Conservation (phyloP, 345 rosid genomes). For the Citropsis articulata region DNA sequence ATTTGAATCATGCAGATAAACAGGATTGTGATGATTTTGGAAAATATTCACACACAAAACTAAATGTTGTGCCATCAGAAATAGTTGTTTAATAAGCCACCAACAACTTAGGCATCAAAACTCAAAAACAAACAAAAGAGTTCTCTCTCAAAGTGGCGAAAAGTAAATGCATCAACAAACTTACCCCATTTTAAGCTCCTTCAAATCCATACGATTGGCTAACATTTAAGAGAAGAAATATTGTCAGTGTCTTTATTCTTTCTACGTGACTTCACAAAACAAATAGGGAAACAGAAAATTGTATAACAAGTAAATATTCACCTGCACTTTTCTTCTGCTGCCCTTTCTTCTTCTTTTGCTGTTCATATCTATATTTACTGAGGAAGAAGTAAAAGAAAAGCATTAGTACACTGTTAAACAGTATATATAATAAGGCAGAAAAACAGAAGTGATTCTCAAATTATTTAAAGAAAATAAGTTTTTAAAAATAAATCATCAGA, state of each 20-base stretch:
- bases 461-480: background rate
- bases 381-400: constrained; percentile 10
- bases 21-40: background rate
- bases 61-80: background rate
- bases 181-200: constrained; percentile 95
- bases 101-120: background rate
- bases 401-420: constrained; percentile 6
- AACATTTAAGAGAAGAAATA: constrained; percentile 20
- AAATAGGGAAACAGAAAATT: constrained; percentile 24
- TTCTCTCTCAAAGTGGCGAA: background rate
- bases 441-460: background rate
- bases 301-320: constrained; percentile 21
- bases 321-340: constrained; percentile 88
- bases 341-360: constrained; percentile 73
- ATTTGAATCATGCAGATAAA: background rate
- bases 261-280: constrained; percentile 7
- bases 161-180: constrained; percentile 5
- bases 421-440: background rate
- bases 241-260: constrained; percentile 29
- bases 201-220: constrained; percentile 78
- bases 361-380: constrained; percentile 85
- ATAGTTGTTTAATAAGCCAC: background rate
- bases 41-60: background rate
- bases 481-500: too few species aligned
- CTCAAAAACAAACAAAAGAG: background rate